phyloP scores from a whole-genome alignment of 192 early-diverging fungal genomes.

The Backusella australiensis region DNA sequence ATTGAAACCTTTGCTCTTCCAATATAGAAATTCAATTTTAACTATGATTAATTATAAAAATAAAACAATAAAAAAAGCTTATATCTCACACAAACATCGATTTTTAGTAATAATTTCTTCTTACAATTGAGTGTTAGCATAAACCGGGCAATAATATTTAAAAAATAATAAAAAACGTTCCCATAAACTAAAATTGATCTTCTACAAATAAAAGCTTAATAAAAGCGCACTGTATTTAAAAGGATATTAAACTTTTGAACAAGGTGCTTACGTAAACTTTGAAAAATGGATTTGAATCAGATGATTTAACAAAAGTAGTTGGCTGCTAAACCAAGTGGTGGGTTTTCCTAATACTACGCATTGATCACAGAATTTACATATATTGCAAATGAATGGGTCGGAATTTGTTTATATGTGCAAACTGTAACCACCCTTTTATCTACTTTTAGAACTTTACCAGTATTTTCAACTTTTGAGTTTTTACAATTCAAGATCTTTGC shows the following conservation, averaged over 20 bases:
- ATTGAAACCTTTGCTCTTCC: background rate
- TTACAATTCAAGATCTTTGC: background rate
- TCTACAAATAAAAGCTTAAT: background rate
- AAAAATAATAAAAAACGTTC: background rate
- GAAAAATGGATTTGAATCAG: background rate
- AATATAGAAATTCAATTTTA: background rate
- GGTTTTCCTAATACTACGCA: background rate
- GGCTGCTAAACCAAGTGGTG: background rate
- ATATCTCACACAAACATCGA: background rate
- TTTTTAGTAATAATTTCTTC: background rate
- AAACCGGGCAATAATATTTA: background rate
- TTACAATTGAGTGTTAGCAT: background rate
- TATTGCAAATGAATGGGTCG: background rate
- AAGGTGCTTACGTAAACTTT: background rate
- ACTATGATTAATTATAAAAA: background rate
- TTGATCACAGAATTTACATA: background rate
- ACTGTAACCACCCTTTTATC: background rate
- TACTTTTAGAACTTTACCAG: background rate
- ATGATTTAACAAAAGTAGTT: background rate
- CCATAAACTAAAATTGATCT: background rate
- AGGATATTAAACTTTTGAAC: background rate
- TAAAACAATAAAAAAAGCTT: constrained; percentile 3
- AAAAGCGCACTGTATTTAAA: background rate
- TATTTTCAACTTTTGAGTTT: background rate
- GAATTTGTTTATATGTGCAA: background rate